Conservation (phyloP, 164 flowering plant species). For the grape (Vitis vinifera) region DNA sequence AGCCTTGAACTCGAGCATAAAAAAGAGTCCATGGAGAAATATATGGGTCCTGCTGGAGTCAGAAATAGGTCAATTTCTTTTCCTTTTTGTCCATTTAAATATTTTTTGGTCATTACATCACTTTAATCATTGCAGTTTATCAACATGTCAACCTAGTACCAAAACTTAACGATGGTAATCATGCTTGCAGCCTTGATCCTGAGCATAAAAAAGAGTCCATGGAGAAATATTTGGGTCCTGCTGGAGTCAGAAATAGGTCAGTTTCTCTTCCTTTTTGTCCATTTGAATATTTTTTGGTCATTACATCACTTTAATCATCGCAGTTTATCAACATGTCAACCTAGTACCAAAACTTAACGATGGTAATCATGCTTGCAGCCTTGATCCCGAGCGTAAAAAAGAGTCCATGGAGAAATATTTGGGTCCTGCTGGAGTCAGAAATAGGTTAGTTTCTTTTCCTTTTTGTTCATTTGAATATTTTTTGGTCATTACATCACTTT, state of each 20-base stretch:
- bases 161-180: slow-evolving; percentile 4
- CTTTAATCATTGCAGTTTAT: not conserved
- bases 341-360: not conserved
- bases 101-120: not conserved
- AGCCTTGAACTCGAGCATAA: slow-evolving; percentile 95
- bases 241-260: slow-evolving; percentile 93
- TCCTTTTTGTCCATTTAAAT: not conserved
- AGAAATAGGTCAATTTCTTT: slow-evolving; percentile 72
- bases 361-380: slow-evolving; percentile 50
- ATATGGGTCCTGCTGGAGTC: slow-evolving; percentile 69
- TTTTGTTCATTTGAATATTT: too few species aligned
- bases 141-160: not conserved
- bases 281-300: not conserved
- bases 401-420: slow-evolving; percentile 89
- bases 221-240: slow-evolving; percentile 76
- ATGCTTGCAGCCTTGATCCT: slow-evolving; percentile 81
- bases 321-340: not conserved
- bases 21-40: slow-evolving; percentile 87
- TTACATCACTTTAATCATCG: not conserved
- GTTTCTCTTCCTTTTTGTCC: not conserved
- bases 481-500: too few species aligned
- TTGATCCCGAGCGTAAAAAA: slow-evolving; percentile 87
- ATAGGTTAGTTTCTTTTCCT: too few species aligned
- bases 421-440: slow-evolving; percentile 31
- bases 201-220: slow-evolving; percentile 88